Evolutionary conservation across 495 filamentous ascomycete species (phyloP).

Genomic region (Copromyces sp.): DNA sequence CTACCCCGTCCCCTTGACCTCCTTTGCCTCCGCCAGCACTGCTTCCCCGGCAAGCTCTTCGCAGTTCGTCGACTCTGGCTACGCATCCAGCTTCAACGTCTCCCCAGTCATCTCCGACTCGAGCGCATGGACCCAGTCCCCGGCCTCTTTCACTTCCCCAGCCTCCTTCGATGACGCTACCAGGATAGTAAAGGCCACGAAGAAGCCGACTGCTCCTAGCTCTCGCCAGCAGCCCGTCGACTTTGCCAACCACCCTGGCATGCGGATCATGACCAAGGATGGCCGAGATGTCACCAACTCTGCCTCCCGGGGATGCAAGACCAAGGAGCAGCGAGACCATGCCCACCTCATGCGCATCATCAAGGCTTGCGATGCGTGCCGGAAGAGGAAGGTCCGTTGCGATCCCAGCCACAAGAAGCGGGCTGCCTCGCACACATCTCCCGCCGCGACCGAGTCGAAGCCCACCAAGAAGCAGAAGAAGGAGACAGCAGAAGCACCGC

Average conservation of each 20-base stretch:
- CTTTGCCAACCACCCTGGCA: constrained; percentile 42
- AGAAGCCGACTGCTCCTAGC: constrained; percentile 13
- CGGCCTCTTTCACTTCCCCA: constrained; percentile 14
- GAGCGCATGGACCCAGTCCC: constrained; percentile 29
- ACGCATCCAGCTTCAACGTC: constrained; percentile 31
- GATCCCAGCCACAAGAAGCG: constrained; percentile 41
- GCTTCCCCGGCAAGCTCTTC: constrained; percentile 29
- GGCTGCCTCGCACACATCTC: constrained; percentile 19
- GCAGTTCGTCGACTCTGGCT: constrained; percentile 31
- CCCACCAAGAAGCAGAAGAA: constrained; percentile 31
- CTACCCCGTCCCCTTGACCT: constrained; percentile 33
- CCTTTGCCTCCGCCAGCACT: constrained; percentile 22
- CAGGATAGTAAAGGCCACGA: constrained; percentile 8
- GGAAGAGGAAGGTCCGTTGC: constrained; percentile 44
- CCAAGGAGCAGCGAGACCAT: constrained; percentile 51
- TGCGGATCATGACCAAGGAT: constrained; percentile 50
- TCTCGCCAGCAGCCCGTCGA: constrained; percentile 22
- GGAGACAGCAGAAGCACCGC: constrained; percentile 10
- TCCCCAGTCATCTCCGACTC: constrained; percentile 32
- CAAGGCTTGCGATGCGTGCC: constrained; percentile 47
- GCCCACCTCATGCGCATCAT: constrained; percentile 49
- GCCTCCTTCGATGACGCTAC: constrained; percentile 8
- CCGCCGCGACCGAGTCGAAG: constrained; percentile 24
- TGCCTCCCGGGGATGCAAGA: constrained; percentile 47
- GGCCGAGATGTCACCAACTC: constrained; percentile 46